Percentiles rank a stretch among this genome's conserved stretches.
phyloP scores from a whole-genome alignment of 2,329 filamentous ascomycete genomes.

The Trichoderma koningii region DNA sequence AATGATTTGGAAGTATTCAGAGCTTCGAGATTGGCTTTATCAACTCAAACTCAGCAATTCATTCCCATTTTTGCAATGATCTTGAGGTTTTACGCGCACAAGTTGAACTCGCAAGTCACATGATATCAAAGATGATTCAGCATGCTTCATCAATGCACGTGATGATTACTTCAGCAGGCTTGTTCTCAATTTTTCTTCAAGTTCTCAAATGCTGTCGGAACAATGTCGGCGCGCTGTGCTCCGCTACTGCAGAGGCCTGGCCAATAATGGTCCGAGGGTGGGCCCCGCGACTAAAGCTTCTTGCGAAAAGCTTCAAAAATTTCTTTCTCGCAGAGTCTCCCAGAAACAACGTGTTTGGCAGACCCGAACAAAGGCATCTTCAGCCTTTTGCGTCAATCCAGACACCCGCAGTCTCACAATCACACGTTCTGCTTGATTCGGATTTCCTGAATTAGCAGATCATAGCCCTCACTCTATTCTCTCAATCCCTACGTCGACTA shows the following conservation, averaged over 20 bases:
- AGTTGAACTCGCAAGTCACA: slow-evolving; percentile 6
- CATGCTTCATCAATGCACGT: not conserved
- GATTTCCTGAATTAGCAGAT: slow-evolving; percentile 21
- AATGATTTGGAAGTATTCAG: not conserved
- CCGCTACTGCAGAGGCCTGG: not conserved
- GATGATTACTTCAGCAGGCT: not conserved
- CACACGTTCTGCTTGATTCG: slow-evolving; percentile 30
- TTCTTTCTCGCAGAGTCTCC: slow-evolving; percentile 37
- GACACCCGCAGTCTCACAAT: slow-evolving; percentile 32
- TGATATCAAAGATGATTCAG: slow-evolving; percentile 18
- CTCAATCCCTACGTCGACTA: slow-evolving; percentile 20
- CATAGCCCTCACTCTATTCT: not conserved
- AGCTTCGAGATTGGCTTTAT: not conserved
- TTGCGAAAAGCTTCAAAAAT: slow-evolving; percentile 43
- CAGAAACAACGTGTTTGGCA: slow-evolving; percentile 25
- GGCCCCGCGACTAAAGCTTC: slow-evolving; percentile 30
- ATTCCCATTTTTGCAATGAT: not conserved
- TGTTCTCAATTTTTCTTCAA: not conserved
- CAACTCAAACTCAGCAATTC: not conserved
- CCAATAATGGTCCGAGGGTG: slow-evolving; percentile 28
- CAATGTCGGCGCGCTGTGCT: slow-evolving; percentile 27
- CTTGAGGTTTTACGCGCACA: not conserved
- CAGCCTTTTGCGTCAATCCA: slow-evolving; percentile 26
- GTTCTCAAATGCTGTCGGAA: slow-evolving; percentile 21
- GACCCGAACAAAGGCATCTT: slow-evolving; percentile 35